Evolutionary conservation across 495 filamentous ascomycete species (phyloP).

Genomic region (Hypoxylon fragiforme): DNA sequence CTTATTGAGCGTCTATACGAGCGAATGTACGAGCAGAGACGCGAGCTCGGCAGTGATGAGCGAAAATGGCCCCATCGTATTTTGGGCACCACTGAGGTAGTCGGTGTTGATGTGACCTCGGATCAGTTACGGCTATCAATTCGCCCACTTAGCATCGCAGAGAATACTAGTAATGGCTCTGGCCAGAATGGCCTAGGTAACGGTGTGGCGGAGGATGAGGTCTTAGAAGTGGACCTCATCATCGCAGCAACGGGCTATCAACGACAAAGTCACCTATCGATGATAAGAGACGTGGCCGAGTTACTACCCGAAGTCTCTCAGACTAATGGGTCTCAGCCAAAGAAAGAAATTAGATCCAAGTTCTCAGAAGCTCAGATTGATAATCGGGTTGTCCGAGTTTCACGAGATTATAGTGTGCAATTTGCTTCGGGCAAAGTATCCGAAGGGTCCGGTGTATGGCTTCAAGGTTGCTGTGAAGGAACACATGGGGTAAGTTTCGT

Average conservation of each 20-base stretch:
- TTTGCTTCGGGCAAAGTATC: conserved; percentile 69
- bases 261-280: conserved; percentile 74
- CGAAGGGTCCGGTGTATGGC: conserved; percentile 75
- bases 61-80: conserved; percentile 80
- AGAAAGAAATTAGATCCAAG: conserved; percentile 40
- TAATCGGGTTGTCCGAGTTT: conserved; percentile 39
- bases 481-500: conserved; percentile 78
- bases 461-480: conserved; percentile 91
- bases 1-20: conserved; percentile 87
- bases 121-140: conserved; percentile 45
- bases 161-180: conserved; percentile 5
- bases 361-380: conserved; percentile 25
- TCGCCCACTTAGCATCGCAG: conserved; percentile 43
- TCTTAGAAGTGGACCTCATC: conserved; percentile 74
- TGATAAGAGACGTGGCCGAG: conserved; percentile 65
- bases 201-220: conserved; percentile 47
- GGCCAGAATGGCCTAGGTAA: conserved; percentile 26
- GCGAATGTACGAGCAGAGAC: conserved; percentile 78
- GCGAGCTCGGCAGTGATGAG: conserved; percentile 67
- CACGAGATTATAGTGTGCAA: conserved; percentile 73
- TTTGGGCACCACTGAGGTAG: conserved; percentile 64
- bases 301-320: conserved; percentile 58
- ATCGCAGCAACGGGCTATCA: conserved; percentile 88
- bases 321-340: conserved; percentile 2
- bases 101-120: conserved; percentile 55